These are phyloP conservation scores for Pneumocystis jirovecii DNA, from an alignment of 1,139 yeast genomes.

Conservation along the genomic window DNA sequence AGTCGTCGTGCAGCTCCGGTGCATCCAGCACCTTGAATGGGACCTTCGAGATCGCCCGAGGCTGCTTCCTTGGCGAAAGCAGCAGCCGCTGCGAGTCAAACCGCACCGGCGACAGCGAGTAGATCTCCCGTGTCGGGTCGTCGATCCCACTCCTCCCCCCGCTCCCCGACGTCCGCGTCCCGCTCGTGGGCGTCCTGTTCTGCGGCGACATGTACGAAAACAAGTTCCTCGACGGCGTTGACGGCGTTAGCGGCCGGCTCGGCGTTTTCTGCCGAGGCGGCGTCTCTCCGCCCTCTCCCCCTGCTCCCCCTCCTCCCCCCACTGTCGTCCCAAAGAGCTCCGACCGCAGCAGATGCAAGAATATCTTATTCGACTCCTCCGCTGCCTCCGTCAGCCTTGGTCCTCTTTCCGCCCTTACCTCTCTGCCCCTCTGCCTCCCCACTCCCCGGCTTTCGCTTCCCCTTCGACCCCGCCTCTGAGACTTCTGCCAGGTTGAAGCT, in stretches of 20 bases:
- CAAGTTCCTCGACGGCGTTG: conserved; percentile 44
- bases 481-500: conserved; percentile 41
- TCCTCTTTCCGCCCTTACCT: neutral
- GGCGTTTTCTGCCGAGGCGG: conserved; percentile 17
- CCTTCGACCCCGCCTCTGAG: conserved; percentile 13
- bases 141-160: conserved; percentile 42
- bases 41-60: conserved; percentile 56
- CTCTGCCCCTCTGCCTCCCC: conserved; percentile 43
- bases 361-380: conserved; percentile 76
- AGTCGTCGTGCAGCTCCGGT: conserved; percentile 88
- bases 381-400: conserved; percentile 32
- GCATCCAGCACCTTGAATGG: conserved; percentile 94
- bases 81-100: conserved; percentile 71
- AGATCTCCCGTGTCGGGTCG: conserved; percentile 39
- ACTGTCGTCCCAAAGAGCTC: conserved; percentile 56
- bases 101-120: conserved; percentile 75
- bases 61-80: conserved; percentile 66
- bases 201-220: conserved; percentile 50
- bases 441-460: conserved; percentile 30
- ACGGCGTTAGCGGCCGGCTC: conserved; percentile 13
- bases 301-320: neutral
- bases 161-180: conserved; percentile 16
- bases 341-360: conserved; percentile 69
- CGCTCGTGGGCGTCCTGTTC: conserved; percentile 24
- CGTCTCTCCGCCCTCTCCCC: conserved; percentile 2